phyloP scores from a whole-genome alignment of 179 eudicot species.

The Heliamphora pulchella region DNA sequence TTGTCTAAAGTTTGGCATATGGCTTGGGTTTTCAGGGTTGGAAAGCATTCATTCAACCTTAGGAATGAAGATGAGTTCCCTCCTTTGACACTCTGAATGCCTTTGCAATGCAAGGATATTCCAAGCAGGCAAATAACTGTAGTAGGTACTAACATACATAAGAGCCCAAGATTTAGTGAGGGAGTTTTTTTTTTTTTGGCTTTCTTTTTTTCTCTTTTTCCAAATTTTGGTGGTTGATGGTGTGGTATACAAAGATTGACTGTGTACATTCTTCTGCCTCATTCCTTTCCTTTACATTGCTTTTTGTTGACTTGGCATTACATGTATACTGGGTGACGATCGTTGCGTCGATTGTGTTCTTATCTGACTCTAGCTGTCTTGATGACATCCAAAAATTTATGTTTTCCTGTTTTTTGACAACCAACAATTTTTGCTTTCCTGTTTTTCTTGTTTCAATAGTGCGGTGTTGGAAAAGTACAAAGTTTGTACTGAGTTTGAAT shows the following conservation, averaged over 20 bases:
- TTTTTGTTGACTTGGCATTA: background rate
- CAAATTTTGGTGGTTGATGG: background rate
- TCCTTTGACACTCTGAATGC: constrained; percentile 21
- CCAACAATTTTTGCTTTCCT: too few species aligned
- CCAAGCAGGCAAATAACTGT: background rate
- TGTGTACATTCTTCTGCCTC: constrained; percentile 16
- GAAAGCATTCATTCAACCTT: constrained; percentile 24
- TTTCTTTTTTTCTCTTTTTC: too few species aligned
- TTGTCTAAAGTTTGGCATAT: constrained; percentile 6
- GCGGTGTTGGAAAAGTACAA: too few species aligned
- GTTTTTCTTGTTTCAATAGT: too few species aligned
- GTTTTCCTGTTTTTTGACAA: too few species aligned
- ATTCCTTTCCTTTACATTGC: background rate
- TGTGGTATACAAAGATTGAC: constrained; percentile 2
- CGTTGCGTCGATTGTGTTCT: background rate
- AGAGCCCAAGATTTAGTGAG: background rate
- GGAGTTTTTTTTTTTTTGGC: background rate
- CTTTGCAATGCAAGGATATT: background rate
- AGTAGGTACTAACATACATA: constrained; percentile 16
- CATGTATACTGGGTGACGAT: background rate
- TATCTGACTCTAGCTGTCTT: background rate
- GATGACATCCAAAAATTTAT: background rate
- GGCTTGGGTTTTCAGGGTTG: constrained; percentile 25
- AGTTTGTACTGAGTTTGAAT: background rate
- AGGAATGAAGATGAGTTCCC: constrained; percentile 39